Conservation (phyloP, 805 yeast species). For the Kodamaea jinghongensis region DNA sequence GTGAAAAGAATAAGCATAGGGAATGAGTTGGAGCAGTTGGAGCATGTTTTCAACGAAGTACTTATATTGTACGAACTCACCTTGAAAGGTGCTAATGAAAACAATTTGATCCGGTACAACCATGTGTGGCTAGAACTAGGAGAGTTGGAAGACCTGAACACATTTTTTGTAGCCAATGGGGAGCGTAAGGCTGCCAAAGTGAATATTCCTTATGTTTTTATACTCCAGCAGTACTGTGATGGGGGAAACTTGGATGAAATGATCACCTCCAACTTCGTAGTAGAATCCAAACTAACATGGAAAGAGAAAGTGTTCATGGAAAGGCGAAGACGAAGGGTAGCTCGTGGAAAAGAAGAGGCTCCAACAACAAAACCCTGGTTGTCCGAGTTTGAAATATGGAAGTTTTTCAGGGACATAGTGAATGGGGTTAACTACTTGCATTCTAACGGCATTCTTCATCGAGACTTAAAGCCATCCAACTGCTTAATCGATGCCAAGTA, state of each 20-base stretch:
- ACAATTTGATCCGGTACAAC: conserved; percentile 75
- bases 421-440: conserved; percentile 74
- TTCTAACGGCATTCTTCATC: conserved; percentile 70
- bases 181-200: conserved; percentile 1
- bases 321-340: conserved; percentile 20
- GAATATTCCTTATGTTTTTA: conserved; percentile 66
- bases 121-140: conserved; percentile 88
- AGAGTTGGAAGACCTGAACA: conserved; percentile 47
- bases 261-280: conserved; percentile 22
- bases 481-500: conserved; percentile 56
- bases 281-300: conserved; percentile 20
- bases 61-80: conserved; percentile 59
- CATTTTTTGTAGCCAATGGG: conserved; percentile 22
- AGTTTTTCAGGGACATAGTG: conserved; percentile 64
- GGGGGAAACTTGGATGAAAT: conserved; percentile 85
- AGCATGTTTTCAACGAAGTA: conserved; percentile 74
- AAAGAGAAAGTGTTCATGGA: conserved; percentile 28
- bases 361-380: conserved; percentile 31
- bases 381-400: conserved; percentile 58
- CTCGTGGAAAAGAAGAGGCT: conserved; percentile 2
- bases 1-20: conserved; percentile 85
- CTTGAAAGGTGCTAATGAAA: conserved; percentile 39
- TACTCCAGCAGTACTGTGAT: conserved; percentile 81
- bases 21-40: conserved; percentile 63
- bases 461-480: conserved; percentile 88